These are phyloP conservation scores for Fraxinus sp. DNA, from an alignment of 305 asterid genomes.

Conservation along the genomic window DNA sequence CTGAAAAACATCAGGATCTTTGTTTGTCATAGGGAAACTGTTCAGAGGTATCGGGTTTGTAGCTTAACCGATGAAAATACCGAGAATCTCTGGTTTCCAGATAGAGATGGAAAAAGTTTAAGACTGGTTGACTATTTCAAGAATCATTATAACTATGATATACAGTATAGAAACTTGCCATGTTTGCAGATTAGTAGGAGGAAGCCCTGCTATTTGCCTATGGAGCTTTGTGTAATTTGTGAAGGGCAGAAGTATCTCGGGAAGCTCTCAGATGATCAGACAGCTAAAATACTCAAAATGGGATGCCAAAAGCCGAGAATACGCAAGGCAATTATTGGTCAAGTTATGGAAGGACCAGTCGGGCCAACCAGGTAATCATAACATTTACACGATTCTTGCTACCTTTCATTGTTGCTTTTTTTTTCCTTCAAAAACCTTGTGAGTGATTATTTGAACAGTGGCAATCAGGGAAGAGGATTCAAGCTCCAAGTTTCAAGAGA, in stretches of 20 bases:
- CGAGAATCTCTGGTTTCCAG: conserved; percentile 67
- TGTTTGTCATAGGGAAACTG: conserved; percentile 79
- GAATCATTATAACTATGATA: conserved; percentile 76
- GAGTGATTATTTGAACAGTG: conserved; percentile 42
- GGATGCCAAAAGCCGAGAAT: conserved; percentile 83
- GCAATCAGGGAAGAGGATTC: conserved; percentile 64
- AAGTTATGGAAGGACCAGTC: conserved; percentile 72
- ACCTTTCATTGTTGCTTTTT: background rate
- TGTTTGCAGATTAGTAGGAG: conserved; percentile 88
- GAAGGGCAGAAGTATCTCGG: conserved; percentile 98
- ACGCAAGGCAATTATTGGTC: conserved; percentile 61
- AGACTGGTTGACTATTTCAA: conserved; percentile 65
- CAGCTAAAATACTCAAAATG: conserved; percentile 71
- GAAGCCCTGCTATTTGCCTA: conserved; percentile 83
- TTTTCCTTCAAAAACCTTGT: background rate
- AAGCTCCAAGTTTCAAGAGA: conserved; percentile 63
- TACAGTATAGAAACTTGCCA: conserved; percentile 67
- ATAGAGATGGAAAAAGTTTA: conserved; percentile 61
- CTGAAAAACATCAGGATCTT: conserved; percentile 78
- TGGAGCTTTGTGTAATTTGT: conserved; percentile 96
- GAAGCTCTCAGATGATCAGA: conserved; percentile 88
- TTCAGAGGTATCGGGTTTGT: conserved; percentile 72
- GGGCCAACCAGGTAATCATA: conserved; percentile 80
- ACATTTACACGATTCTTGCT: background rate
- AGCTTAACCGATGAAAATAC: conserved; percentile 68